Evolutionary conservation across 202 grass and related monocot genomes (phyloP), one percentile per base, ranked within the genome.

Genomic region (Digitaria exilis): DNA sequence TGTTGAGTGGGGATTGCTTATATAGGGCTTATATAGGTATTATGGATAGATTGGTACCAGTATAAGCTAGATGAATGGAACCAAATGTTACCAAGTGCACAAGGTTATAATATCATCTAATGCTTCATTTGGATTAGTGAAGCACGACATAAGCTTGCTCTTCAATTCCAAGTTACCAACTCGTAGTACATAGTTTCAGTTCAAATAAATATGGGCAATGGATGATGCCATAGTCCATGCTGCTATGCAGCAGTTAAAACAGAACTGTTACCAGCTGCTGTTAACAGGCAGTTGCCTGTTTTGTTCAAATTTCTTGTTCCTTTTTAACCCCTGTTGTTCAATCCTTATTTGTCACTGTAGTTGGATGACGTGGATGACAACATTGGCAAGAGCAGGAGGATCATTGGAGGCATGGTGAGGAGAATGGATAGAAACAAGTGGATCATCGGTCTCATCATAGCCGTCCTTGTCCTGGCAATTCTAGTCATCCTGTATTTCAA

Each of bases 361-460:
- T 71, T 95, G 71, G 34, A 95, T 28, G 86, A 71, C 0, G 90
- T 88, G 57, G 92, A 98, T 70, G 85, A 73, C 85, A 93, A 90
- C 16, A 14, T 98, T 54, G 59, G 77, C 35, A 93, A 95, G 82
- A 91, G 95, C 73, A 95, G 84, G 84, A 98, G 70, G 85, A 90
- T 84, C 42, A 85, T 91, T 22, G 57, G 84, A 11, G 82, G 76
- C 71, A 98, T 98, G 92, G 83, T 85, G 46, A 93, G 88, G 72
- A 93, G 89, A 76, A 98, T 98, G 95, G 95, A 95, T 69, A 84
- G n/a, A 79, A 90, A 91, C 75, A 98, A 95, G 80, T 95, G 87
- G 90, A 91, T 93, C 58, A 93, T 95, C 9, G 77, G 90, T 55
- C 28, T 88, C 56, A 87, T 98, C 73, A 88, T 93, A 39, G 19